Evolutionary conservation across 305 asterid genomes (phyloP), one percentile per base, ranked within the genome.

Genomic region (Fraxinus platypoda): DNA sequence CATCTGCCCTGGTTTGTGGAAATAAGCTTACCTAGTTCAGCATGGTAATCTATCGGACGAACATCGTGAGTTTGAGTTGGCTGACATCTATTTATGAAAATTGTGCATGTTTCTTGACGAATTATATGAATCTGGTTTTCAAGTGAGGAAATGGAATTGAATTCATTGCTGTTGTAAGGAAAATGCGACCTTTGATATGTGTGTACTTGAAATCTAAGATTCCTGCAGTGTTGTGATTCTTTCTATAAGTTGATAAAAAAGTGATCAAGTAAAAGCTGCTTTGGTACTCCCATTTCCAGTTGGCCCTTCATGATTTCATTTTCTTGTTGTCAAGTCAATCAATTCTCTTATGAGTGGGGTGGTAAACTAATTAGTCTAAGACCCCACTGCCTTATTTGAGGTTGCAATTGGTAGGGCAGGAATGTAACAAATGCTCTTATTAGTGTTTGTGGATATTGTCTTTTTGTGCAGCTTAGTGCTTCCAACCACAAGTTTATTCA

Each of bases 401-500:
- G 70, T 38, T 73, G 62, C 82, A 66, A 83, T 71, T 64, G 35
- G 52, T 41, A 25, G 43, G 46, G 11, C 4, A 4, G 6, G 23
- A 75, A 34, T 71, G 17, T 34, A 80, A 33, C 75, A 57, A 74
- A 37, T 59, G 73, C 59, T 79, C 28, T 52, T 3, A 66, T 75
- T 8, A 64, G 5, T 6, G 11, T 62, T 8, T 64, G 52, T 74
- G 64, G 80, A n/a, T 41, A 26, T n/a, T 30, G 43, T 79, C 71
- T 62, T 66, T 64, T 26, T 9, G 33, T 49, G 9, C 78, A 35
- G 54, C 43, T 74, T 76, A 9, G 43, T 12, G 52, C 15, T 37
- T 62, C n/a, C 43, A 81, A 19, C 84, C 84, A 81, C 80, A 75
- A 59, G 71, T 38, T 83, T 74, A 74, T 71, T 49, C 17, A 21